Percentiles rank a stretch among this genome's conserved stretches.
These are phyloP conservation scores for Malus hybrid DNA, from an alignment of 331 rosid genomes.

Conservation along the genomic window DNA sequence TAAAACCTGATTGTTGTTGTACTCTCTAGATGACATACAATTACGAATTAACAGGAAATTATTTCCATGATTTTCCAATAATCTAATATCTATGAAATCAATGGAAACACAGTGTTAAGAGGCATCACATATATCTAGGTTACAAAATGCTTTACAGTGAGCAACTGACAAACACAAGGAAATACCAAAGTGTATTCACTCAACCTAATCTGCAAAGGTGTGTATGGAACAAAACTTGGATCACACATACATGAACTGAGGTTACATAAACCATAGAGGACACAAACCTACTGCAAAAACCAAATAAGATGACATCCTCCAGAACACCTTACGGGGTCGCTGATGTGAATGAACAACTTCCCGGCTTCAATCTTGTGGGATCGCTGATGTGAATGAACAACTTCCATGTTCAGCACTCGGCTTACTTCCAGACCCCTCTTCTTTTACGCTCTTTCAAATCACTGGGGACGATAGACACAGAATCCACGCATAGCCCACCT, in stretches of 20 bases:
- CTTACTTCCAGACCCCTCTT: slow-evolving; percentile 40
- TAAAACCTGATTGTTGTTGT: too few species aligned
- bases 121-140: neutral
- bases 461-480: slow-evolving; percentile 65
- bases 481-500: slow-evolving; percentile 84
- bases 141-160: slow-evolving; percentile 18
- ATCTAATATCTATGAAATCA: too few species aligned
- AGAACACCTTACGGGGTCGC: slow-evolving; percentile 11
- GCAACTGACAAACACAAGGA: neutral
- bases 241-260: slow-evolving; percentile 6
- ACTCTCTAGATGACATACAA: too few species aligned
- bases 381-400: slow-evolving; percentile 15
- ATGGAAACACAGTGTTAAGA: neutral
- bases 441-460: slow-evolving; percentile 44
- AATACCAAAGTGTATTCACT: neutral
- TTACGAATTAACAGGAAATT: too few species aligned
- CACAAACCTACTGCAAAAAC: slow-evolving; percentile 28
- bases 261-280: slow-evolving; percentile 30
- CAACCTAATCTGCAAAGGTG: slow-evolving; percentile 8
- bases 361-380: slow-evolving; percentile 11
- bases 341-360: slow-evolving; percentile 9
- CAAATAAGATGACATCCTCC: slow-evolving; percentile 26
- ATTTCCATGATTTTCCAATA: too few species aligned
- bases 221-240: slow-evolving; percentile 11
- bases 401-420: slow-evolving; percentile 14